Evolutionary conservation across 768 basidiomycete species (phyloP).

Genomic region (Jaapia argillacea): DNA sequence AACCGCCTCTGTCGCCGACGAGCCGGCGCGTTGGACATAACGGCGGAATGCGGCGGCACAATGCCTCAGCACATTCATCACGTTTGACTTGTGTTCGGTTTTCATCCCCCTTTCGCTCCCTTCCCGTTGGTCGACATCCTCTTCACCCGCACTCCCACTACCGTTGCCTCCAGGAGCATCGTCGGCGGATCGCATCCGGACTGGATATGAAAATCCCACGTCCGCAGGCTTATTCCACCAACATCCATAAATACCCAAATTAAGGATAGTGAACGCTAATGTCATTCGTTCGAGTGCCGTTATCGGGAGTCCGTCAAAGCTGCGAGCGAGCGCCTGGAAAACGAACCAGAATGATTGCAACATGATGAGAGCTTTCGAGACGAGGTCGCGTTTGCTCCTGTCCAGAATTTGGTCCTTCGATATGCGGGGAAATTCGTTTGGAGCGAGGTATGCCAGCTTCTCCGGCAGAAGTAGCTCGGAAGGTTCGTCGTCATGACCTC

Average conservation of each 20-base stretch:
- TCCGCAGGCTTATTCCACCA: slow-evolving; percentile 28
- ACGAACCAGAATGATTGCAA: no score
- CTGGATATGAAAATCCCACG: slow-evolving; percentile 7
- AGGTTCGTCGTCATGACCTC: neutral
- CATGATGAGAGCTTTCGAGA: neutral
- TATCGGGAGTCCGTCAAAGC: slow-evolving; percentile 5
- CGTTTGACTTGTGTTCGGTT: neutral
- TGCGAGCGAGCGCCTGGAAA: no score
- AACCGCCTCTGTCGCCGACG: neutral
- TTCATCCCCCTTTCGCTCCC: neutral
- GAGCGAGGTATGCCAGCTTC: no score
- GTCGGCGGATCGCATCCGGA: neutral
- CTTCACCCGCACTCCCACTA: no score
- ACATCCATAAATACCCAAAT: slow-evolving; percentile 17
- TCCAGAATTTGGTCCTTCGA: neutral
- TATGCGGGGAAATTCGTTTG: neutral
- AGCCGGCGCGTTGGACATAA: neutral
- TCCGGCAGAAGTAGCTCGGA: neutral
- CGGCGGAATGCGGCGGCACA: neutral
- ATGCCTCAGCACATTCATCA: neutral
- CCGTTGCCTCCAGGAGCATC: neutral
- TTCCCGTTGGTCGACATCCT: no score
- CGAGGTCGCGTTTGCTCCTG: neutral
- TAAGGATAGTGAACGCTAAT: slow-evolving; percentile 12
- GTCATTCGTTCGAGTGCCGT: slow-evolving; percentile 12